These are phyloP conservation scores for Lasiodiplodia sp. DNA, from an alignment of 2,329 filamentous ascomycete genomes.

Conservation along the genomic window DNA sequence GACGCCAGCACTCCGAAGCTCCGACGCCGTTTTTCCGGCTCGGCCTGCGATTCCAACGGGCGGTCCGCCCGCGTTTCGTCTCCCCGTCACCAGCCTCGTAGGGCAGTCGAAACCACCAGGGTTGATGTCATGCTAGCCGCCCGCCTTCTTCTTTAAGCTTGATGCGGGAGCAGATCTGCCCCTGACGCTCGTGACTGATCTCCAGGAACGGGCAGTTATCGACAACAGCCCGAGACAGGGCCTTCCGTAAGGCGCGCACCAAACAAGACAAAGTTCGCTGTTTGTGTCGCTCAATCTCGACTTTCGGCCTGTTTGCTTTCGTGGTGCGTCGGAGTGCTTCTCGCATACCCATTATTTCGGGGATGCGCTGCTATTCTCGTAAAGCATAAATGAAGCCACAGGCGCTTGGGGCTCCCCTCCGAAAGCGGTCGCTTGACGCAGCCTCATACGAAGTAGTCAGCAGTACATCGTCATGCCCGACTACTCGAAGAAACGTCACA, in stretches of 20 bases:
- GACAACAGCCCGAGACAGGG: conserved; percentile 16
- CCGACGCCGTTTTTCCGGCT: conserved; percentile 13
- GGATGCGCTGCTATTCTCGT: neutral
- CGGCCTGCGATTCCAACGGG: conserved; percentile 18
- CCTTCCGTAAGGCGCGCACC: conserved; percentile 14
- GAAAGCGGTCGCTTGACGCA: neutral
- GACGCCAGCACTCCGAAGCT: conserved; percentile 7
- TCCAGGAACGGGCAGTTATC: conserved; percentile 22
- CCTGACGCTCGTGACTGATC: conserved; percentile 21
- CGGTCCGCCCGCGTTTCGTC: neutral
- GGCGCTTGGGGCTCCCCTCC: neutral
- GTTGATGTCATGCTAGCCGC: conserved; percentile 5
- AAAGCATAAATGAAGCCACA: neutral
- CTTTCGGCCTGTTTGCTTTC: neutral
- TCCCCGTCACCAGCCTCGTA: conserved; percentile 8
- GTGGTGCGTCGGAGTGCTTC: neutral
- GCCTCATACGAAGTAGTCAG: neutral
- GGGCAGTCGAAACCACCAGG: conserved; percentile 1
- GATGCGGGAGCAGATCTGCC: neutral
- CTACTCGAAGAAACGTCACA: neutral
- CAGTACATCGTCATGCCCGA: neutral
- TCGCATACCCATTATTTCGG: neutral
- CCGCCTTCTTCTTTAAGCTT: conserved; percentile 17
- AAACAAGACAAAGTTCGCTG: neutral
- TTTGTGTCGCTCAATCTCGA: neutral